Percentiles rank a stretch among this genome's conserved stretches.
phyloP scores from a whole-genome alignment of 805 yeast species.

The Cyberlindnera amylophila region DNA sequence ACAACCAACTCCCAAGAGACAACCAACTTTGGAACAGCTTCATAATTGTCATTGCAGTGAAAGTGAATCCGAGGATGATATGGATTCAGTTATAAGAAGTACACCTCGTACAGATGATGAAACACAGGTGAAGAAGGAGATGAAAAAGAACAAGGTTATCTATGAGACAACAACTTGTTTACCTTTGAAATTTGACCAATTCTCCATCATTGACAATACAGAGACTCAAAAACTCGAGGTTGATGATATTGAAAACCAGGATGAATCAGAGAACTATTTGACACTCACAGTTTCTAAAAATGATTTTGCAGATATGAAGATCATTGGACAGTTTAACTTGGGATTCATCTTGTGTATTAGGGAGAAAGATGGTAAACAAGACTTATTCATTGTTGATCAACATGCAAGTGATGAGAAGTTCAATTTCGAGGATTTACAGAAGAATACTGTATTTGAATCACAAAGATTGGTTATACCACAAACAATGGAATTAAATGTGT shows the following conservation, averaged over 20 bases:
- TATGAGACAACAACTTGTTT: constrained; percentile 9
- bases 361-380: constrained; percentile 43
- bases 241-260: constrained; percentile 43
- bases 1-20: neutral
- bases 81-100: constrained; percentile 1
- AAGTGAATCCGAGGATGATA: neutral
- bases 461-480: constrained; percentile 68
- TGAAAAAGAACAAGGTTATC: constrained; percentile 15
- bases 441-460: constrained; percentile 51
- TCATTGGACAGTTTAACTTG: constrained; percentile 92
- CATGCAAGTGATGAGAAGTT: constrained; percentile 97
- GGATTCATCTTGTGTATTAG: constrained; percentile 84
- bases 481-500: constrained; percentile 58
- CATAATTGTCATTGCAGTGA: constrained; percentile 1
- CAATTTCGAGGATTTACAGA: constrained; percentile 74
- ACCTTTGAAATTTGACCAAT: constrained; percentile 7
- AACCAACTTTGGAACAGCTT: neutral
- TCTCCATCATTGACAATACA: neutral
- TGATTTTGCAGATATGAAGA: constrained; percentile 71
- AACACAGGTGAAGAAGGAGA: constrained; percentile 14
- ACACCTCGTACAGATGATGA: constrained; percentile 10
- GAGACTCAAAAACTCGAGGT: constrained; percentile 3
- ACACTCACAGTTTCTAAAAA: constrained; percentile 60
- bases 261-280: constrained; percentile 54
- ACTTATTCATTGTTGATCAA: constrained; percentile 88